Evolutionary conservation across 208 protist genomes (phyloP).

Genomic region (Strigomonas culicis): DNA sequence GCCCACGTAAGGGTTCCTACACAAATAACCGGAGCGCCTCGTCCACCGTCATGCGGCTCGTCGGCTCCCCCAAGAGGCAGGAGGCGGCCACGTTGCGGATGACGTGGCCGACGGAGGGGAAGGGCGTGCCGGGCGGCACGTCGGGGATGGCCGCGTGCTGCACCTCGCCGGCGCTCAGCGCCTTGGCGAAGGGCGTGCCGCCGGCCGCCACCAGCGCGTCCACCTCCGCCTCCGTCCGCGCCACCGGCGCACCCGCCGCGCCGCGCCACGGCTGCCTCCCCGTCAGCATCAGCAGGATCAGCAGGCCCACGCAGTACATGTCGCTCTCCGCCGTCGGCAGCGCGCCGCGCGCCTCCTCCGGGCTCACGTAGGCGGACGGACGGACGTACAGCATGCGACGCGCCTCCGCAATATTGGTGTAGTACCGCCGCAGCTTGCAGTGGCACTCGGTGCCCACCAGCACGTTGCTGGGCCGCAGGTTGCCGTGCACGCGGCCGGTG

Average conservation of each 20-base stretch:
- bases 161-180: not conserved
- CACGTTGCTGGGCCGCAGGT: conserved; percentile 25
- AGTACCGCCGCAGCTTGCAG: conserved; percentile 25
- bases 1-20: no score
- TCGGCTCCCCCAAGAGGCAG: not conserved
- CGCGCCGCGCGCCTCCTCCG: conserved; percentile 24
- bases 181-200: not conserved
- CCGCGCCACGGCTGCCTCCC: not conserved
- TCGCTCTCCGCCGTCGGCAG: conserved; percentile 19
- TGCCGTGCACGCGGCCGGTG: conserved; percentile 21
- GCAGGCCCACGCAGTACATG: conserved; percentile 2
- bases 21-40: not conserved
- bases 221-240: conserved; percentile 21
- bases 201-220: conserved; percentile 19
- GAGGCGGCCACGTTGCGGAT: not conserved
- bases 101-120: not conserved
- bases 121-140: not conserved
- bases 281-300: not conserved
- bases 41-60: not conserved
- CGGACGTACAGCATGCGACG: conserved; percentile 14
- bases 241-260: conserved; percentile 12
- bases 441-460: conserved; percentile 20
- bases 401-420: conserved; percentile 5
- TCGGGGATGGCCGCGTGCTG: not conserved
- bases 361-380: conserved; percentile 22